Conservation (phyloP, 768 basidiomycete genomes). For the Rhodocollybia butyracea region DNA sequence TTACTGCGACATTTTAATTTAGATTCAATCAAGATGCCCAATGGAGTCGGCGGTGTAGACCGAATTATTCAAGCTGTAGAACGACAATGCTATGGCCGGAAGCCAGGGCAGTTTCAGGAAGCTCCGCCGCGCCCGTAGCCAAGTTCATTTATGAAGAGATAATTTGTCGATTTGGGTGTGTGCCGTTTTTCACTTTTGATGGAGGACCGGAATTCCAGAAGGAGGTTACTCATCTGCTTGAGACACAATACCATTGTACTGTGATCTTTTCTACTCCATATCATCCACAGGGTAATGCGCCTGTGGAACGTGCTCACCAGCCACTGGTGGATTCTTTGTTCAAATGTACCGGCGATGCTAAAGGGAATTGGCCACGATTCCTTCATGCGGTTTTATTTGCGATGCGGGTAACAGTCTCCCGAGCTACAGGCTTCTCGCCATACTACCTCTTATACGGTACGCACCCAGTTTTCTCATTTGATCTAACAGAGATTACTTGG, state of each 20-base stretch:
- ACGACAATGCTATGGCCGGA: constrained; percentile 19
- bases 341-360: constrained; percentile 15
- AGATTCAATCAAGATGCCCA: constrained; percentile 29
- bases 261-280: constrained; percentile 26
- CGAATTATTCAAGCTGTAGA: constrained; percentile 25
- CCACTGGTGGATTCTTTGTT: constrained; percentile 19
- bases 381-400: constrained; percentile 21
- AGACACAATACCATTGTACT: constrained; percentile 18
- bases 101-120: constrained; percentile 11
- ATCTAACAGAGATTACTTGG: too few species aligned
- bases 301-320: constrained; percentile 25
- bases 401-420: too few species aligned
- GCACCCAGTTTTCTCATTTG: too few species aligned
- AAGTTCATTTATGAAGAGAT: constrained; percentile 28
- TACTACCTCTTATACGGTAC: too few species aligned
- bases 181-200: constrained; percentile 20
- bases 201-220: constrained; percentile 28
- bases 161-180: constrained; percentile 21
- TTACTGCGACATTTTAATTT: too few species aligned
- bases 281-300: constrained; percentile 26
- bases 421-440: too few species aligned
- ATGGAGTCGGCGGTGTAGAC: constrained; percentile 15
- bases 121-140: constrained; percentile 15
- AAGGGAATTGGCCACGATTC: constrained; percentile 22
- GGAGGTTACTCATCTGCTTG: constrained; percentile 16